Evolutionary conservation across 2,329 filamentous ascomycete genomes (phyloP).

Genomic region (Huntiella bhutanensis): DNA sequence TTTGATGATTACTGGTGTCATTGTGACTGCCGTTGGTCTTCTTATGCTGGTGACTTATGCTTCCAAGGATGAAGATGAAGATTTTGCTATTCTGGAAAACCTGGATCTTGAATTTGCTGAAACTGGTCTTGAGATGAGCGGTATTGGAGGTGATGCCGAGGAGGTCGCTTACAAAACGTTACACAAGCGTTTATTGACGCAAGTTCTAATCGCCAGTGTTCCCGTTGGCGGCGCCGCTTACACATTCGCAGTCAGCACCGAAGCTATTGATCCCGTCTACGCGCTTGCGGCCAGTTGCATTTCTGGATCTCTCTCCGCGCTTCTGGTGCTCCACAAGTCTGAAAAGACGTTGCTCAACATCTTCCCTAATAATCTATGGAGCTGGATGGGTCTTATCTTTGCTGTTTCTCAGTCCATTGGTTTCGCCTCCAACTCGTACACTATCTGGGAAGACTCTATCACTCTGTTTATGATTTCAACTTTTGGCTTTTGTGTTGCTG

Average conservation of each 20-base stretch:
- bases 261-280: constrained; percentile 19
- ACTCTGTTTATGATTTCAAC: constrained; percentile 78
- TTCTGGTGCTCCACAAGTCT: constrained; percentile 23
- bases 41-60: constrained; percentile 56
- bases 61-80: constrained; percentile 35
- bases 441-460: constrained; percentile 96
- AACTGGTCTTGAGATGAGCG: constrained; percentile 34
- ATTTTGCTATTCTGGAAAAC: constrained; percentile 34
- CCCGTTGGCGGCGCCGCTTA: constrained; percentile 19
- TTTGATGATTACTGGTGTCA: constrained; percentile 67
- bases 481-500: constrained; percentile 58
- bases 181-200: constrained; percentile 21
- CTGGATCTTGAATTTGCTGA: constrained; percentile 40
- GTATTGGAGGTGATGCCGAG: constrained; percentile 15
- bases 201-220: constrained; percentile 20
- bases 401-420: constrained; percentile 77
- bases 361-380: constrained; percentile 63
- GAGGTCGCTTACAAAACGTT: constrained; percentile 20
- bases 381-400: constrained; percentile 66
- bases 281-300: constrained; percentile 23
- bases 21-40: constrained; percentile 49
- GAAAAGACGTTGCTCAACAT: constrained; percentile 31
- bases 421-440: constrained; percentile 95
- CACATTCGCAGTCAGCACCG: constrained; percentile 16
- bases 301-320: constrained; percentile 24